Conservation (phyloP, 1,139 yeast genomes). For the Geotrichum carabidarum region DNA sequence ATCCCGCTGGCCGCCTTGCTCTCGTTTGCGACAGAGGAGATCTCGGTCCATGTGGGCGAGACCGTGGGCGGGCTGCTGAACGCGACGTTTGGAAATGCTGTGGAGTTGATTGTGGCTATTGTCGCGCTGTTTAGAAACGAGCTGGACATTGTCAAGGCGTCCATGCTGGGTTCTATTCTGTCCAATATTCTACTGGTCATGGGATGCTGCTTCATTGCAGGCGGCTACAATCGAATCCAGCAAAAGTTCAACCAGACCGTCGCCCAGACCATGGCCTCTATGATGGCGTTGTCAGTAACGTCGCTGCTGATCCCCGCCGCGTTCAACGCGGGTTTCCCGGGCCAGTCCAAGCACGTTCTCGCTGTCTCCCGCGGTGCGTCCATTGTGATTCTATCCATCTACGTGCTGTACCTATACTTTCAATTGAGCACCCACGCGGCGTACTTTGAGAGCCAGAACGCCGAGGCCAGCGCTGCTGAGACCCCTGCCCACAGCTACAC, state of each 20-base stretch:
- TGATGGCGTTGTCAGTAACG: constrained; percentile 85
- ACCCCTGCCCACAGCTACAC: not conserved
- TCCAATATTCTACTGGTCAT: constrained; percentile 82
- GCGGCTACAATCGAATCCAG: constrained; percentile 80
- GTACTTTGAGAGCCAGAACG: constrained; percentile 48
- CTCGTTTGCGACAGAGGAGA: constrained; percentile 89
- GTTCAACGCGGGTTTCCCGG: constrained; percentile 76
- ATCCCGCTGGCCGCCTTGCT: constrained; percentile 87
- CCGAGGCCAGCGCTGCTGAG: not conserved
- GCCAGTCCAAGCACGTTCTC: constrained; percentile 47
- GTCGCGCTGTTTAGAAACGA: constrained; percentile 84
- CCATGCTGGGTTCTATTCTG: constrained; percentile 90
- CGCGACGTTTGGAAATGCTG: constrained; percentile 95
- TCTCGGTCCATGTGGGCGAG: constrained; percentile 65
- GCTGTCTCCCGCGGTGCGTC: constrained; percentile 84
- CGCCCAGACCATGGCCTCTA: constrained; percentile 94
- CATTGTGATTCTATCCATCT: constrained; percentile 68
- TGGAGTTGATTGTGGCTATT: constrained; percentile 84
- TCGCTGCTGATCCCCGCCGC: constrained; percentile 93
- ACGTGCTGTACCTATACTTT: constrained; percentile 72
- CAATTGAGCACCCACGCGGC: constrained; percentile 81
- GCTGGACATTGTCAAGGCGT: constrained; percentile 86
- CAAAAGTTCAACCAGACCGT: constrained; percentile 92
- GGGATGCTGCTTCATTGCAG: constrained; percentile 93
- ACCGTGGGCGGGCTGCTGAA: constrained; percentile 88